phyloP scores from a whole-genome alignment of 1,284 basidiomycete genomes.

The Hypsizygus ulmarius region DNA sequence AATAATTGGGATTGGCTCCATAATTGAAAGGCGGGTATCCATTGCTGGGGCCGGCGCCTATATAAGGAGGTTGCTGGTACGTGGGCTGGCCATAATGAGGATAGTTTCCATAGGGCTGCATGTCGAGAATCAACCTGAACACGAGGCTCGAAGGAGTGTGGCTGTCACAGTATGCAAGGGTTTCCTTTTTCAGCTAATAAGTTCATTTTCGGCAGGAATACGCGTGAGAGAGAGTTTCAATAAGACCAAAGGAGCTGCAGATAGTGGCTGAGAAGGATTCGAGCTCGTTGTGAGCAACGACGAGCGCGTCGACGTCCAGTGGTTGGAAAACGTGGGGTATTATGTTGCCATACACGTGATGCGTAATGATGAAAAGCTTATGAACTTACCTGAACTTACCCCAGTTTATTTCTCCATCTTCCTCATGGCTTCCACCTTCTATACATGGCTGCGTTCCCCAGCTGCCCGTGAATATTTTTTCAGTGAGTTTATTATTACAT shows the following conservation, averaged over 20 bases:
- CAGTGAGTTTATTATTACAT: slow-evolving; percentile 53
- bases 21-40: slow-evolving; percentile 32
- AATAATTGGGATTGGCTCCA: slow-evolving; percentile 17
- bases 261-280: neutral
- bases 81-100: slow-evolving; percentile 28
- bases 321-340: neutral
- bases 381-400: neutral
- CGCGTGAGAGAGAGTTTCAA: neutral
- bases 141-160: slow-evolving; percentile 7
- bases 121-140: slow-evolving; percentile 17
- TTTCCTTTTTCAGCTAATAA: slow-evolving; percentile 16
- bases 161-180: slow-evolving; percentile 11
- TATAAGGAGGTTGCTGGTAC: slow-evolving; percentile 29
- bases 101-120: slow-evolving; percentile 33
- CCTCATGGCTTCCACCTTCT: slow-evolving; percentile 76
- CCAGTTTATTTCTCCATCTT: neutral
- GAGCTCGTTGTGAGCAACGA: neutral
- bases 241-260: neutral
- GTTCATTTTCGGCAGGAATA: neutral
- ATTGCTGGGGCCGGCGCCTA: slow-evolving; percentile 26
- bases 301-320: too few relatives aligned
- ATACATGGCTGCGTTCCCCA: slow-evolving; percentile 84
- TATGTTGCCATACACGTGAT: slow-evolving; percentile 15
- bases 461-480: slow-evolving; percentile 91
- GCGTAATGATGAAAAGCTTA: neutral